Evolutionary conservation across 2,329 filamentous ascomycete species (phyloP), one percentile per base, ranked within the genome.

Genomic region (Hymenoscyphus albidus): DNA sequence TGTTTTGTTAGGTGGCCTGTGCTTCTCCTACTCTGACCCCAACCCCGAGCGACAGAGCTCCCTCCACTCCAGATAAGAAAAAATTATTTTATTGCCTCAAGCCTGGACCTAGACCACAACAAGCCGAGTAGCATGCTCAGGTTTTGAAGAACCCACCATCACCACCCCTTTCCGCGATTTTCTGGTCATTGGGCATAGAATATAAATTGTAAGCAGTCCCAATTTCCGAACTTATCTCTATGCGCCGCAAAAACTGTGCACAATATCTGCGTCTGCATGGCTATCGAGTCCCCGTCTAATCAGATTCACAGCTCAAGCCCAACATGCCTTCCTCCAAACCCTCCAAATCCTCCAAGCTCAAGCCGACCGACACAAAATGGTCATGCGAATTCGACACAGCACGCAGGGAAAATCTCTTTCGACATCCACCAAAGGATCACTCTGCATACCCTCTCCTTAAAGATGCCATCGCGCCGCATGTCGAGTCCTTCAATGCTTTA

Each of bases 401-500:
- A 65, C 88, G 92, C 65, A 89, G 94, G 73, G 92, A 99, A 74
- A 85, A 91, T 61, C 89, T 99, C 27, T 99, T 99, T 77, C 84
- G 86, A 73, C 88, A 96, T 70, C 94, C 95, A 18, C 94, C 95
- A 0, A 89, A 86, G 74, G 93, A 98, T 76, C 89, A 87, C 71
- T 90, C 90, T 10, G 92, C 94, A 65, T 98, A 96, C 75, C 95
- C 95, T 14, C 85, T 90, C 27, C 86, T 99, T 58, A 89, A 93
- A 72, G 85, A 85, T 67, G 91, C 94, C n/a, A 88, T 98, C 65
- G 84, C 91, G 70, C 95, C 95, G 59, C 95, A 99, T 78, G 90
- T 98, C 72, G 89, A 97, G 74, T 95, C 95, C 6, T 99, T 97
- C 85, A 97, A 99, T 81, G 88, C 88, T 61, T 83, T 98, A 58